Base-by-base conservation (phyloP, 306 rosid genomes). In the Cicer chorassanicum region DNA sequence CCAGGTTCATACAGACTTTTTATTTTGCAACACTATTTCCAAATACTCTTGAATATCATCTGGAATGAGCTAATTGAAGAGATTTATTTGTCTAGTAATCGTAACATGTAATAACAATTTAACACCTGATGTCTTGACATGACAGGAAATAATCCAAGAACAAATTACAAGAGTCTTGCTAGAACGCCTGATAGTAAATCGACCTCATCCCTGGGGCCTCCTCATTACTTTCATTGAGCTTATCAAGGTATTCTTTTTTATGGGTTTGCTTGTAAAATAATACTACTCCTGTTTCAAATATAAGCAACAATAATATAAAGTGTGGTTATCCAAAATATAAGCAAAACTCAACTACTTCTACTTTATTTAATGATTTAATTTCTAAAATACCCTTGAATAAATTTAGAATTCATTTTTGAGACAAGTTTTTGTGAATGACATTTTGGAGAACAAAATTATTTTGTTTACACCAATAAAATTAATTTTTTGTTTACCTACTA, bases 141-240 rank as follows among this genome's bases (percentile, higher is more conserved):
- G 69, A 75, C 93, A 92, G 96, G 99, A 95, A 84, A 87, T 92
- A 51, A 92, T 95, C 81, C 97, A 92, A 83, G 99, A 95, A 83
- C 99, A 95, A 84, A 95, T 95, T 62, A 95, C 99, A 2, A 89
- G 99, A 81, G 99, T 95, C 29, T 76, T 95, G 91, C 79, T 95
- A 74, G 99, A 95, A 72, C 96, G 99, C 16, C 84, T 95, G 10
- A 95, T 95, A 73, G 98, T 92, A 18, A 95, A 95, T 77, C 87
- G 99, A 41, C 99, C 99, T 13, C 99, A 95, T 83, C 99, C 99
- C 14, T 95, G 99, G 99, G 99, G 99, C 56, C 93, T 95, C 42
- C 89, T 95, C 41, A 92, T 95, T 41, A 92, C 98, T n/a, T 95
- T 95, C 76, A 95, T 95, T 38, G 99, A 95, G 87, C 88, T 95